Conservation (phyloP, 1,284 basidiomycete species). For the Puccinia brachypodii region DNA sequence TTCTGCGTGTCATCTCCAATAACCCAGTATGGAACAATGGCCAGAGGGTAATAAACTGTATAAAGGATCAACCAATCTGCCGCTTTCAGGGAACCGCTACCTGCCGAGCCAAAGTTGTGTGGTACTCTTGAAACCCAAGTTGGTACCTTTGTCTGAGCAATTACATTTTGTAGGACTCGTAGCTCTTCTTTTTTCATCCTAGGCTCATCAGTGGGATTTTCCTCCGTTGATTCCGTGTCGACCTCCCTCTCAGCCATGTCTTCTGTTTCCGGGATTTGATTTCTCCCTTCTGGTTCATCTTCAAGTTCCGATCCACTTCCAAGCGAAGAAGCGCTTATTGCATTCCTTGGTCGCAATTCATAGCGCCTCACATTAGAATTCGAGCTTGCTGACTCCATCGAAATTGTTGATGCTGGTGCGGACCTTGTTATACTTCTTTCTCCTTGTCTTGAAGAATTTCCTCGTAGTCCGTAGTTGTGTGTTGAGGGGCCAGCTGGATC, state of each 20-base stretch:
- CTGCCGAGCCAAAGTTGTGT: background rate
- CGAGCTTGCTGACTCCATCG: background rate
- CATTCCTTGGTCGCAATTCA: background rate
- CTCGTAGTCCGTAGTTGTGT: background rate
- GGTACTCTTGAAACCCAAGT: conserved; percentile 13
- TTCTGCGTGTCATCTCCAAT: background rate
- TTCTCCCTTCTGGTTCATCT: too few relatives aligned
- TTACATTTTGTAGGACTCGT: background rate
- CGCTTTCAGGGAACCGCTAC: background rate
- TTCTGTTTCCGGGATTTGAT: too few relatives aligned
- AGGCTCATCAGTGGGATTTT: background rate
- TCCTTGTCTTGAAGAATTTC: background rate
- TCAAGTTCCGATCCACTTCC: background rate
- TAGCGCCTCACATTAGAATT: background rate
- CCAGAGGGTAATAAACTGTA: background rate
- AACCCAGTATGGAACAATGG: background rate
- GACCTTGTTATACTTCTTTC: too few relatives aligned
- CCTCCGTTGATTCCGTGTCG: background rate
- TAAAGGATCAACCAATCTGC: conserved; percentile 2
- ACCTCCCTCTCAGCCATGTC: background rate
- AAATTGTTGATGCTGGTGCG: too few relatives aligned
- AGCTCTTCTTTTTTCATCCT: background rate
- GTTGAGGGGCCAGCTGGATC: background rate
- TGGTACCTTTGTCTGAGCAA: background rate
- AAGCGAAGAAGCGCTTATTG: background rate